Conservation (phyloP, 129 eudicot species). For the Centella asiatica region DNA sequence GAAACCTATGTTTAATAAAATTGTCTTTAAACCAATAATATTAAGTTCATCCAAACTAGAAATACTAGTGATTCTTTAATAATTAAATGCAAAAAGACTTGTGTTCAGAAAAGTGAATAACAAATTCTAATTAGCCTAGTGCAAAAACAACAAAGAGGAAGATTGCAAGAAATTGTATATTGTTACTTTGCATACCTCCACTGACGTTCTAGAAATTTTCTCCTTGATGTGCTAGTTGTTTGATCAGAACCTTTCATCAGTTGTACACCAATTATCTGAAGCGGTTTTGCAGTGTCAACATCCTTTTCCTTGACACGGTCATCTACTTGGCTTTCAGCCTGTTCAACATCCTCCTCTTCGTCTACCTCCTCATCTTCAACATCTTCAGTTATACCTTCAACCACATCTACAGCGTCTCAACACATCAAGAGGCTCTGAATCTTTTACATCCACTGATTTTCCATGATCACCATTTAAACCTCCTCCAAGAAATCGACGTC, state of each 20-base stretch:
- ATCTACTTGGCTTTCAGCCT: slow-evolving; percentile 55
- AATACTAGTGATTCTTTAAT: too few species aligned
- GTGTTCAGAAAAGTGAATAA: too few species aligned
- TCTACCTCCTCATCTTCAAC: slow-evolving; percentile 71
- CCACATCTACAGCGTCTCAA: slow-evolving; percentile 41
- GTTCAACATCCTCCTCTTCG: slow-evolving; percentile 69
- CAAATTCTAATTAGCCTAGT: background rate
- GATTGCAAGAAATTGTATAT: background rate
- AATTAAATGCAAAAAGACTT: too few species aligned
- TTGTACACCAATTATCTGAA: slow-evolving; percentile 94
- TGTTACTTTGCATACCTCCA: slow-evolving; percentile 46
- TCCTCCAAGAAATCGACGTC: slow-evolving; percentile 84
- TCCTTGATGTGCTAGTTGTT: slow-evolving; percentile 45
- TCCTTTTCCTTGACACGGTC: slow-evolving; percentile 76
- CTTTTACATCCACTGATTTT: slow-evolving; percentile 36
- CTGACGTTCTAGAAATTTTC: slow-evolving; percentile 42
- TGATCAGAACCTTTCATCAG: slow-evolving; percentile 61
- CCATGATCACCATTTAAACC: slow-evolving; percentile 41
- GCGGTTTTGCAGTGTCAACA: slow-evolving; percentile 66
- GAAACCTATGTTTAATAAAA: too few species aligned
- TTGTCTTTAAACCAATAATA: too few species aligned
- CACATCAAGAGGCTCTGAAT: slow-evolving; percentile 39
- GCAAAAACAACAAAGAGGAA: background rate
- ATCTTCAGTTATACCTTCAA: slow-evolving; percentile 41
- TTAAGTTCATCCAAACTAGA: too few species aligned